These are phyloP conservation scores for Erythrobasidium yunnanense DNA, from an alignment of 768 basidiomycete species.

Conservation along the genomic window DNA sequence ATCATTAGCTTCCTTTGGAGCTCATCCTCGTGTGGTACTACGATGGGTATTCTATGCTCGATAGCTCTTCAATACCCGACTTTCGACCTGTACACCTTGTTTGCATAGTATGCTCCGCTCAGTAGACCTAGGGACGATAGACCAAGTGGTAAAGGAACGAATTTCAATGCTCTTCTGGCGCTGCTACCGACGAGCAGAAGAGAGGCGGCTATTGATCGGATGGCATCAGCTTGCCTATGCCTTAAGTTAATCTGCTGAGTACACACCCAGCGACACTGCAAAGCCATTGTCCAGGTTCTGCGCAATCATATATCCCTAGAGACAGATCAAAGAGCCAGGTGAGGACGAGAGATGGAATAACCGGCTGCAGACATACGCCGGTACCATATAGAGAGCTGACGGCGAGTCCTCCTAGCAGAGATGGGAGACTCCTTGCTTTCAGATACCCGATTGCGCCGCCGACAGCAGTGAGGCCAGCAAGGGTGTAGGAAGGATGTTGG, in stretches of 20 bases:
- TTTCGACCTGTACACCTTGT: slow-evolving; percentile 3
- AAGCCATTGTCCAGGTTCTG: slow-evolving; percentile 12
- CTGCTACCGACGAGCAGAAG: slow-evolving; percentile 10
- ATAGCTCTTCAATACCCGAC: slow-evolving; percentile 3
- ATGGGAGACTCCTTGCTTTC: slow-evolving; percentile 8
- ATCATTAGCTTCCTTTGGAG: no score
- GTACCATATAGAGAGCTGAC: slow-evolving; percentile 6
- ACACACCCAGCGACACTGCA: slow-evolving; percentile 3
- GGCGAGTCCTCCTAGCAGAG: slow-evolving; percentile 20
- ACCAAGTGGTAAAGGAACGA: background rate
- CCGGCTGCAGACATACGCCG: background rate
- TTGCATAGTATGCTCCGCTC: slow-evolving; percentile 8
- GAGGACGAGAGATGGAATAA: background rate
- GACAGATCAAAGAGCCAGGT: background rate
- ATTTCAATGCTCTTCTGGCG: background rate
- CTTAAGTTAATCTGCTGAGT: background rate
- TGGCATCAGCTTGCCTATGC: background rate
- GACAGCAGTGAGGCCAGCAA: background rate
- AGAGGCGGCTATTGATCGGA: slow-evolving; percentile 23
- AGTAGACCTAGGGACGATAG: slow-evolving; percentile 6
- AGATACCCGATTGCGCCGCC: slow-evolving; percentile 14
- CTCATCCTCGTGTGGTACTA: no score
- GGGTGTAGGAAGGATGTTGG: slow-evolving; percentile 12
- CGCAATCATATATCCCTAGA: slow-evolving; percentile 3
- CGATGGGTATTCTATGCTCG: no score